These are phyloP conservation scores for Quercus phellos DNA, from an alignment of 331 rosid species.

Conservation along the genomic window DNA sequence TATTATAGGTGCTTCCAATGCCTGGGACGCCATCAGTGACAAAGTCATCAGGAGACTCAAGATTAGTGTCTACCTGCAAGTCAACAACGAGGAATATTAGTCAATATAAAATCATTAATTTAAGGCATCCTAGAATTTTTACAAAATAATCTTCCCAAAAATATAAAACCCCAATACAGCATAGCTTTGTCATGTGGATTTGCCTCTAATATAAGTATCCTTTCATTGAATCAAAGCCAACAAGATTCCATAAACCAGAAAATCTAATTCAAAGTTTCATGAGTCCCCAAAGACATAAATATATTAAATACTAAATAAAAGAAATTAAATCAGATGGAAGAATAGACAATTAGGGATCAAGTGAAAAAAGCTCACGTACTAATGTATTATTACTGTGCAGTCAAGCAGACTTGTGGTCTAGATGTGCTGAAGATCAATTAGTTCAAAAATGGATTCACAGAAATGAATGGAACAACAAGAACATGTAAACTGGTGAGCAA, in stretches of 20 bases:
- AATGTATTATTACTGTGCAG: not conserved
- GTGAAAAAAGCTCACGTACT: not conserved
- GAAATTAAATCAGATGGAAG: not conserved
- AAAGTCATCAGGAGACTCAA: conserved; percentile 64
- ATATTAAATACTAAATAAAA: not conserved
- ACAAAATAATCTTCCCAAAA: not conserved
- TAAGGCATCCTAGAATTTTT: not conserved
- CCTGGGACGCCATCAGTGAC: conserved; percentile 57
- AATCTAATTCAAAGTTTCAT: not conserved
- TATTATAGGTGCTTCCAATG: conserved; percentile 41
- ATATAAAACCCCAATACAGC: too few relatives aligned
- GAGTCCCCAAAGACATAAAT: not conserved
- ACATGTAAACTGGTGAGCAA: not conserved
- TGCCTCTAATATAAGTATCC: not conserved
- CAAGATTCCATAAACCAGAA: not conserved
- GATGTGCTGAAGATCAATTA: not conserved
- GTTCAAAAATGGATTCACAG: not conserved
- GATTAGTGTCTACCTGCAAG: conserved; percentile 80
- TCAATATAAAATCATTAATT: not conserved
- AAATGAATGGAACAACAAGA: not conserved
- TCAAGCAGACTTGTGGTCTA: not conserved
- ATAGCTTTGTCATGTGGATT: not conserved
- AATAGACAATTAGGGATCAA: not conserved
- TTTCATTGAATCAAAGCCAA: not conserved
- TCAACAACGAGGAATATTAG: not conserved